These are phyloP conservation scores for Friedmanniomyces simplex DNA, from an alignment of 495 filamentous ascomycete genomes.

Conservation along the genomic window DNA sequence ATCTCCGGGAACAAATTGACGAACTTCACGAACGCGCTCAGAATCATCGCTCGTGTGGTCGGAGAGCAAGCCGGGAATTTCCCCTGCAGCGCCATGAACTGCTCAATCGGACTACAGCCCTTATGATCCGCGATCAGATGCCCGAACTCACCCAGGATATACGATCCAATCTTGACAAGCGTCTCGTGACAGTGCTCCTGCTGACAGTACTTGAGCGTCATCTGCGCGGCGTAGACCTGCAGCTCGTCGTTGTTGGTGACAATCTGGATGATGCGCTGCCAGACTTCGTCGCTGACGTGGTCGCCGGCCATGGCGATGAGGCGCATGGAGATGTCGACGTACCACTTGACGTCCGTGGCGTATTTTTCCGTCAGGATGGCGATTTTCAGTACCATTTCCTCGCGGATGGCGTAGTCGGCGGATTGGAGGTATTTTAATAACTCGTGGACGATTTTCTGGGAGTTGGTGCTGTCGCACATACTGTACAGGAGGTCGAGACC, in stretches of 20 bases:
- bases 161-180: slow-evolving; percentile 91
- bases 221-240: slow-evolving; percentile 91
- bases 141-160: slow-evolving; percentile 91
- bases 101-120: slow-evolving; percentile 93
- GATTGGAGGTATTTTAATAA: slow-evolving; percentile 89
- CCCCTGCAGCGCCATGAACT: slow-evolving; percentile 82
- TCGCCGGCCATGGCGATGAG: slow-evolving; percentile 95
- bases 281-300: slow-evolving; percentile 98
- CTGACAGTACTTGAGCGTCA: slow-evolving; percentile 81
- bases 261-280: slow-evolving; percentile 98
- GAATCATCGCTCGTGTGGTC: slow-evolving; percentile 81
- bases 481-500: slow-evolving; percentile 95
- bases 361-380: slow-evolving; percentile 98
- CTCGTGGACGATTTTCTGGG: slow-evolving; percentile 84
- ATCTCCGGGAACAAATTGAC: slow-evolving; percentile 98
- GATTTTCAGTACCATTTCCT: slow-evolving; percentile 99
- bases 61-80: slow-evolving; percentile 87
- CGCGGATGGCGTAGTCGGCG: slow-evolving; percentile 78
- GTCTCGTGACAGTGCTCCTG: slow-evolving; percentile 91
- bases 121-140: slow-evolving; percentile 92
- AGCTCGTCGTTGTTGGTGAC: slow-evolving; percentile 99
- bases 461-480: slow-evolving; percentile 95
- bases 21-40: slow-evolving; percentile 94
- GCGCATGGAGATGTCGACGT: slow-evolving; percentile 92
- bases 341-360: slow-evolving; percentile 97